These are phyloP conservation scores for Leonotis leonurus DNA, from an alignment of 257 asterid species.

Conservation along the genomic window DNA sequence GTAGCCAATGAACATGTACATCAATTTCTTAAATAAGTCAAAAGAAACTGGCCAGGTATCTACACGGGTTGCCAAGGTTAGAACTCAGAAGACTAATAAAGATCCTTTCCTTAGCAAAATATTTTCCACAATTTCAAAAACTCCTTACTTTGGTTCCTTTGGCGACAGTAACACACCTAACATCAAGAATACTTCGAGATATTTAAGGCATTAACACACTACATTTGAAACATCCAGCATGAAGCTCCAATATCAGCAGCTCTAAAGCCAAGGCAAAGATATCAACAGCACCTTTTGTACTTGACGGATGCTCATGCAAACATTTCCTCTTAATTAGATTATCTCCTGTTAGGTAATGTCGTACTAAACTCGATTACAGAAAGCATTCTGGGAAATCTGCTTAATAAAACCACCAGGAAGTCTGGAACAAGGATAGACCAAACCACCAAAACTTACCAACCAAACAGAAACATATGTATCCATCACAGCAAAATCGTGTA, in stretches of 20 bases:
- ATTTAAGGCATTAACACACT: neutral
- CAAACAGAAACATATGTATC: neutral
- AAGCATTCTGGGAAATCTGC: neutral
- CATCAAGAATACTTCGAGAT: neutral
- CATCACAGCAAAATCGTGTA: neutral
- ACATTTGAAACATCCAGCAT: neutral
- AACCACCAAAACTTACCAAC: neutral
- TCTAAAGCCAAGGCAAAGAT: neutral
- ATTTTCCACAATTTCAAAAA: neutral
- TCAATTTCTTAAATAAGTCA: neutral
- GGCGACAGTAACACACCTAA: neutral
- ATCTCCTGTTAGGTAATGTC: neutral
- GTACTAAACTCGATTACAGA: neutral
- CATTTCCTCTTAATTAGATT: neutral
- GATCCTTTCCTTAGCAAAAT: neutral
- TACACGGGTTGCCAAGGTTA: neutral
- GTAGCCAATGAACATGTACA: neutral
- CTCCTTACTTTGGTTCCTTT: neutral
- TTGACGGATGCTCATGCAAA: neutral
- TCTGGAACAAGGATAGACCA: neutral
- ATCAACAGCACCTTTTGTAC: neutral
- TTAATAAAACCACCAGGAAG: neutral
- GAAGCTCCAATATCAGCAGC: neutral
- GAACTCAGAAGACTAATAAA: neutral
- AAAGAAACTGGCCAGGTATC: neutral